Conservation (phyloP, 441 rosid genomes). For the Brassica hybrid region DNA sequence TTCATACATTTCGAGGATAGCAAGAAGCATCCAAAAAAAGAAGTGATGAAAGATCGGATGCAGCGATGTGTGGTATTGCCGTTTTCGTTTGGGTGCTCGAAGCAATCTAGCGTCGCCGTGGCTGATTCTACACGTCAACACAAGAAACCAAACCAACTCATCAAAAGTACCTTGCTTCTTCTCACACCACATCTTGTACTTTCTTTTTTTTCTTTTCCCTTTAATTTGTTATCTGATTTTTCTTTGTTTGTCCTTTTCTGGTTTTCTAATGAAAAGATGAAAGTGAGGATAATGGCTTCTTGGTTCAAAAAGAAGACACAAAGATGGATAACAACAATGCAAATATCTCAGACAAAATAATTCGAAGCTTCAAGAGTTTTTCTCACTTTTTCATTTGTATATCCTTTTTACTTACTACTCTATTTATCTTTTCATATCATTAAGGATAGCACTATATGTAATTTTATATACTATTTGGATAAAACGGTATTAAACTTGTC, state of each 20-base stretch:
- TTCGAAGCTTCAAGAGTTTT: constrained; percentile 48
- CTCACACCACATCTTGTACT: not conserved
- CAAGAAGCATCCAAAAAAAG: not conserved
- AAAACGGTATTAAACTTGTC: not conserved
- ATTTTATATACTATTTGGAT: not conserved
- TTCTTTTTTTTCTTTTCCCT: not conserved
- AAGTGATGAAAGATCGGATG: constrained; percentile 44
- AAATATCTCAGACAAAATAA: constrained; percentile 42
- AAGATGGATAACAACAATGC: constrained; percentile 21
- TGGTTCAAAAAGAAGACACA: constrained; percentile 30
- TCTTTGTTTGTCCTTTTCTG: not conserved
- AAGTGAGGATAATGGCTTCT: constrained; percentile 23
- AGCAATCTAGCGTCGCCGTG: constrained; percentile 51
- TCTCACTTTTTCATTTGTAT: constrained; percentile 41
- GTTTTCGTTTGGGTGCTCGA: constrained; percentile 48
- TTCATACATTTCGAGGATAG: not conserved
- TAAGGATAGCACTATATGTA: no score
- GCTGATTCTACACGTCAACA: constrained; percentile 27
- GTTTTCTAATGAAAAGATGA: constrained; percentile 27
- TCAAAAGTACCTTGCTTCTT: constrained; percentile 35
- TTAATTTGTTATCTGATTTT: not conserved
- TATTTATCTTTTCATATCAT: not conserved
- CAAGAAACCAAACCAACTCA: constrained; percentile 40
- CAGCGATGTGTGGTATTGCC: constrained; percentile 49
- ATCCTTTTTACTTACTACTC: constrained; percentile 7